phyloP scores from a whole-genome alignment of 2,329 filamentous ascomycete genomes.

The Dryadomyces sulphureus region DNA sequence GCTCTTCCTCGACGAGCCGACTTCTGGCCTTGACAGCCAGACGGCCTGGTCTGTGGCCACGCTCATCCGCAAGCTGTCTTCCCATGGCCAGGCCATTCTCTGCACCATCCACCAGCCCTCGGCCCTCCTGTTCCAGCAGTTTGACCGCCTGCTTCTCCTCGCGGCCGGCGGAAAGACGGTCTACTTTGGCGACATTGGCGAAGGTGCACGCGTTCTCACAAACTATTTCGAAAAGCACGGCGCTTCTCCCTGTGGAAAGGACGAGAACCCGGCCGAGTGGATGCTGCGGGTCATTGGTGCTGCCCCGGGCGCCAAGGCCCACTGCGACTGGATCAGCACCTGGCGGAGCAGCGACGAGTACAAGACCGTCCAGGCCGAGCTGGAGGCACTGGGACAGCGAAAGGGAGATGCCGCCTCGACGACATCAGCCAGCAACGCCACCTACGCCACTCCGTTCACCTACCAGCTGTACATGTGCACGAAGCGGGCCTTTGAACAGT shows the following conservation, averaged over 20 bases:
- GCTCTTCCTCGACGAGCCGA: conserved; percentile 47
- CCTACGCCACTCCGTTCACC: conserved; percentile 55
- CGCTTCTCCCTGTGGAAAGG: conserved; percentile 45
- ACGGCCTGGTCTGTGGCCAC: conserved; percentile 48
- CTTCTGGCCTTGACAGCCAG: conserved; percentile 47
- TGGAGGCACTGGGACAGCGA: conserved; percentile 18
- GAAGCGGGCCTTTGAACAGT: conserved; percentile 57
- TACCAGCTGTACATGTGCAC: conserved; percentile 46
- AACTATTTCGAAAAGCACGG: conserved; percentile 20
- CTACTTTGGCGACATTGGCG: conserved; percentile 31
- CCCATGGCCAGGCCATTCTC: conserved; percentile 16
- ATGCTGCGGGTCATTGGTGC: conserved; percentile 53
- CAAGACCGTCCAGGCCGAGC: conserved; percentile 55
- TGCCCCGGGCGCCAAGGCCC: conserved; percentile 45
- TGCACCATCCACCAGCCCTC: conserved; percentile 11
- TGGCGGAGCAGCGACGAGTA: conserved; percentile 31
- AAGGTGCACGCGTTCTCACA: conserved; percentile 52
- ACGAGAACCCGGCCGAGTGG: conserved; percentile 72
- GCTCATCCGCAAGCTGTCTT: conserved; percentile 46
- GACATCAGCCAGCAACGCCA: conserved; percentile 21
- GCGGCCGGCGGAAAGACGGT: conserved; percentile 7
- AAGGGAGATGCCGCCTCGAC: conserved; percentile 7
- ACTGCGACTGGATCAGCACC: conserved; percentile 45
- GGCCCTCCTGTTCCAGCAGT: conserved; percentile 9
- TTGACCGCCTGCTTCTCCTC: conserved; percentile 8